Evolutionary conservation across 352 stramenopile species (phyloP).

Genomic region (Globisporangium middletonii): DNA sequence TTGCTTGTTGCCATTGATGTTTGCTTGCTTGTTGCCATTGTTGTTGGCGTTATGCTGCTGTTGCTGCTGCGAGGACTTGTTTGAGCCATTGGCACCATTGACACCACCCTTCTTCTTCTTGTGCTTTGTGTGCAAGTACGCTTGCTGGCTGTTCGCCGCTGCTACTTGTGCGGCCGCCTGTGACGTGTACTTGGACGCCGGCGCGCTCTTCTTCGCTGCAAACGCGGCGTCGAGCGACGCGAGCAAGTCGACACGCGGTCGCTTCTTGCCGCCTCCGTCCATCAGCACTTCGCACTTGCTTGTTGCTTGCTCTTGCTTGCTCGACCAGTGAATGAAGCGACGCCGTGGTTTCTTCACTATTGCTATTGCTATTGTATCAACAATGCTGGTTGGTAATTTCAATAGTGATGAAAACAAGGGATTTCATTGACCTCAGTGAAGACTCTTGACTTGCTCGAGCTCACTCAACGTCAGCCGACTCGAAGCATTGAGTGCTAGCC

Average conservation of each 20-base stretch:
- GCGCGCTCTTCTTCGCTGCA: slow-evolving; percentile 22
- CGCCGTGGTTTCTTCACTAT: no score
- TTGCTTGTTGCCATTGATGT: not conserved
- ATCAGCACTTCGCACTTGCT: not conserved
- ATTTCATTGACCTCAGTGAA: no score
- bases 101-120: slow-evolving; percentile 44
- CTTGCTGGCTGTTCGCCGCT: slow-evolving; percentile 45
- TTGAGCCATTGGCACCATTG: slow-evolving; percentile 7
- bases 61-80: not conserved
- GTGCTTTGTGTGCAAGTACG: slow-evolving; percentile 59
- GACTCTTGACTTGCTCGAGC: no score
- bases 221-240: slow-evolving; percentile 75
- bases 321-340: no score
- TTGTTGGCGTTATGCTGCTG: slow-evolving; percentile 1
- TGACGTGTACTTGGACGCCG: slow-evolving; percentile 60
- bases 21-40: slow-evolving; percentile 6
- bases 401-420: no score
- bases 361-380: no score
- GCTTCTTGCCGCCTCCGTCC: slow-evolving; percentile 39
- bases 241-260: slow-evolving; percentile 59
- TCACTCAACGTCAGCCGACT: no score
- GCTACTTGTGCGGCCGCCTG: slow-evolving; percentile 36
- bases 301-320: no score
- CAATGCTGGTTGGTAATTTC: no score
- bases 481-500: not conserved